Base-by-base conservation (phyloP, 129 eudicot genomes). In the Artemisia tridentata region DNA sequence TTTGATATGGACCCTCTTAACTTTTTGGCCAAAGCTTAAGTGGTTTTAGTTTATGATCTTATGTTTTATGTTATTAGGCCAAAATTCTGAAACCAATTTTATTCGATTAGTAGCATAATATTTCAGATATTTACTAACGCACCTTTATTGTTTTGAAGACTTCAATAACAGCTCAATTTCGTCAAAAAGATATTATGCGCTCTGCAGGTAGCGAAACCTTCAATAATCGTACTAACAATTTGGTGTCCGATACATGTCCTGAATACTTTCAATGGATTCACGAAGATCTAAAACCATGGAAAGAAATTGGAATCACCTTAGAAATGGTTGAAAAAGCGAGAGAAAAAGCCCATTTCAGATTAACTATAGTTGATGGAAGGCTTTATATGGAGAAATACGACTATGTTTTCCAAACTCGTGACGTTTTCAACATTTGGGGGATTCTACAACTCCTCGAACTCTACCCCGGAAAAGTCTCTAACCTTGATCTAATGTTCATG, bases 201-300 rank as follows among this genome's bases (percentile, higher is more conserved):
- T 25, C 47, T 3, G 52, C n/a, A 51, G 75, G 53, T 31, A 15
- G 3, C 3, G 76, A 47, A 27, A 56, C 17, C 16, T 38, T 38
- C 45, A 7, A 38, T 38, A 38, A 38, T 38, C 10, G 11, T 38
- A 5, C 27, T 2, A 16, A 70, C 7, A 70, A 17, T 34, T 43
- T 65, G 4, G 61, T 77, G 1, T 1, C 72, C 1, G 74, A 57
- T 60, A 31, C 81, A 21, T 93, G 98, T 47, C 98, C 96, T 3
- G 96, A 82, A 6, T 93, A 89, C 79, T 93, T 92, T 34, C 78
- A 83, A 69, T 93, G 98, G 98, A 93, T 93, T 70, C 84, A 93
- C 58, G 98, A 93, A 72, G 98, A 93, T 68, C 58, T 89, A 16
- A 83, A 67, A 66, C 96, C 95, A 12, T 93, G 98, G 98, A 89